These are phyloP conservation scores for Amanita fuliginea DNA, from an alignment of 768 basidiomycete genomes.

Conservation along the genomic window DNA sequence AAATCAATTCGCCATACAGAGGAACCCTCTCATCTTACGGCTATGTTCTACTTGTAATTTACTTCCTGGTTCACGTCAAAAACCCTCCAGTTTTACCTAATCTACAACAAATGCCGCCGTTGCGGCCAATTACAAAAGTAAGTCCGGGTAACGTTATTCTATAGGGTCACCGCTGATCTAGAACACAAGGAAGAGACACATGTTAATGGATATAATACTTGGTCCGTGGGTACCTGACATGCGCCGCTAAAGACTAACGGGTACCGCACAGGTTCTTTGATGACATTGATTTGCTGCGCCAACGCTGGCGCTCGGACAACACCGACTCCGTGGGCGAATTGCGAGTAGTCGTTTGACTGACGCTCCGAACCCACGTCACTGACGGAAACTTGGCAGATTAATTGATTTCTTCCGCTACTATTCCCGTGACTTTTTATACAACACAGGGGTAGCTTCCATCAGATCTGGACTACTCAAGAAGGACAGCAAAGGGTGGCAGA, in stretches of 20 bases:
- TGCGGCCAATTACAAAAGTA: slow-evolving; percentile 77
- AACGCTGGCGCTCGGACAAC: slow-evolving; percentile 92
- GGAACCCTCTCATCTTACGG: slow-evolving; percentile 96
- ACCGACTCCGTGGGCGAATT: slow-evolving; percentile 88
- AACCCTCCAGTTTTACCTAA: slow-evolving; percentile 95
- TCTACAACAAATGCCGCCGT: slow-evolving; percentile 87
- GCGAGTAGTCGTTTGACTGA: slow-evolving; percentile 31
- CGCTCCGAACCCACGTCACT: neutral
- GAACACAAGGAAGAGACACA: slow-evolving; percentile 56
- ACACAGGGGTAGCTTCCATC: slow-evolving; percentile 85
- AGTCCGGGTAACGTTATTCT: slow-evolving; percentile 10
- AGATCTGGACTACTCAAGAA: slow-evolving; percentile 84
- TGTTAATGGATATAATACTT: slow-evolving; percentile 72
- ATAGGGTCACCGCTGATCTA: slow-evolving; percentile 2
- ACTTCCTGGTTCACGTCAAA: slow-evolving; percentile 96
- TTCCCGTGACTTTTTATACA: slow-evolving; percentile 87
- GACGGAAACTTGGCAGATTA: slow-evolving; percentile 39
- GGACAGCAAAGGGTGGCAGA: slow-evolving; percentile 90
- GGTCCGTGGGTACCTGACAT: slow-evolving; percentile 29
- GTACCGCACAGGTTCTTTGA: slow-evolving; percentile 75
- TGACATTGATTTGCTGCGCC: slow-evolving; percentile 85
- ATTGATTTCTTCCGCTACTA: slow-evolving; percentile 98
- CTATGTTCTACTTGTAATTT: slow-evolving; percentile 95
- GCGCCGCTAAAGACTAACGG: neutral
- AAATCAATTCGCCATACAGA: slow-evolving; percentile 98